A percentile compares a stretch with the other conserved stretches of the same genome.
Conservation (phyloP, 345 rosid species). For the Bruguiera sexangula region DNA sequence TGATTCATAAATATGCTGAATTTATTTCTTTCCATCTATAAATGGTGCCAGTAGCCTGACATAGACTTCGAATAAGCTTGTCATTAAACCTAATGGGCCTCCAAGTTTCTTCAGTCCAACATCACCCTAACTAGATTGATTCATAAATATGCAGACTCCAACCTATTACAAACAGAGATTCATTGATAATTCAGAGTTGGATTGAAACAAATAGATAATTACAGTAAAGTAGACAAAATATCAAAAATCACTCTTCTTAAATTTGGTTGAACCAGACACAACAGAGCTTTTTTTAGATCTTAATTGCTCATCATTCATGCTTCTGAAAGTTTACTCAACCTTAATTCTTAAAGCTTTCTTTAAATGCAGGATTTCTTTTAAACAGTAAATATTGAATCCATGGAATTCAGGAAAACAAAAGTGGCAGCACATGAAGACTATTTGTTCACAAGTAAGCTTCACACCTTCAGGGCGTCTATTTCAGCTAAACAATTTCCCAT, state of each 20-base stretch:
- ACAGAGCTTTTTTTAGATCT: neutral
- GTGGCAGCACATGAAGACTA: neutral
- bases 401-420: neutral
- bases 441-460: neutral
- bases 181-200: neutral
- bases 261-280: neutral
- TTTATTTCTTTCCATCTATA: too few species aligned
- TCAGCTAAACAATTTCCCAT: conserved; percentile 52
- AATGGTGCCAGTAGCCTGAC: neutral
- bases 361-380: too few species aligned
- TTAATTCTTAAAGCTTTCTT: too few species aligned
- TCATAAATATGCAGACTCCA: neutral
- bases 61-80: neutral
- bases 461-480: conserved; percentile 64
- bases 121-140: neutral
- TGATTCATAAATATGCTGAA: neutral
- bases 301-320: neutral
- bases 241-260: neutral
- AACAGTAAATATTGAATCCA: neutral
- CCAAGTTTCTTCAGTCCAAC: neutral
- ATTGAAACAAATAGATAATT: neutral
- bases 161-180: neutral
- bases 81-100: neutral
- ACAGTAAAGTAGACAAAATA: too few species aligned
- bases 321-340: too few species aligned